Evolutionary conservation across 2,329 filamentous ascomycete genomes (phyloP), one percentile per base, ranked within the genome.

Genomic region (Hymenoscyphus infarciens): DNA sequence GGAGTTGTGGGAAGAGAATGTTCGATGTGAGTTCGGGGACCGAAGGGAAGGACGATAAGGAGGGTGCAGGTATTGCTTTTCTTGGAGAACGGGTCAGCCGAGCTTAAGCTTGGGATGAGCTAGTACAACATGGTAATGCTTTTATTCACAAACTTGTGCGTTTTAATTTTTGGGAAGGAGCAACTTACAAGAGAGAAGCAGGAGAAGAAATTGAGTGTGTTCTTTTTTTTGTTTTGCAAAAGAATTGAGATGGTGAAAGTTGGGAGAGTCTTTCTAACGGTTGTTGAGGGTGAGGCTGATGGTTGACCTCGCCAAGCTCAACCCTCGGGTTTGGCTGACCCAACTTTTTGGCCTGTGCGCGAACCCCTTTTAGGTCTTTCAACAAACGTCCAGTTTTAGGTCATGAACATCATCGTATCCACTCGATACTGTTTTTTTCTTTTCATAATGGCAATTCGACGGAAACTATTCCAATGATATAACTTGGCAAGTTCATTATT

Each of bases 81-180:
- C 15, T 42, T n/a, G 19, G 49, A 29, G 29, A 31, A 59, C 25
- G 27, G 58, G 58, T 55, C 45, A 54, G 58, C 45, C 45, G 49
- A 59, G 64, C 63, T 66, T 16, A 45, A 27, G 25, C 19, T 22
- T n/a, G 42, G 42, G 42, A 22, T 45, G n/a, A 25, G 42, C 42
- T 49, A n/a, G 39, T 19, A n/a, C 39, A 42, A 42, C 39, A 16
- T 25, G 7, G 42, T 49, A 49, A 49, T 49, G 42, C 16, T n/a
- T 22, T 6, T 2, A 49, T 11, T 49, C n/a, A 22, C 42, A 22
- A 49, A 22, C 8, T 22, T 22, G 19, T 22, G 39, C 4, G 42
- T 8, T 22, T 49, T 22, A n/a, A 22, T 22, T 25, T 22, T 19
- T 49, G 8, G n/a, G 42, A 49, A 49, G n/a, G 42, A 49, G 42